Base-by-base conservation (phyloP, 306 rosid genomes). In the Trichosanthes cucumerina region DNA sequence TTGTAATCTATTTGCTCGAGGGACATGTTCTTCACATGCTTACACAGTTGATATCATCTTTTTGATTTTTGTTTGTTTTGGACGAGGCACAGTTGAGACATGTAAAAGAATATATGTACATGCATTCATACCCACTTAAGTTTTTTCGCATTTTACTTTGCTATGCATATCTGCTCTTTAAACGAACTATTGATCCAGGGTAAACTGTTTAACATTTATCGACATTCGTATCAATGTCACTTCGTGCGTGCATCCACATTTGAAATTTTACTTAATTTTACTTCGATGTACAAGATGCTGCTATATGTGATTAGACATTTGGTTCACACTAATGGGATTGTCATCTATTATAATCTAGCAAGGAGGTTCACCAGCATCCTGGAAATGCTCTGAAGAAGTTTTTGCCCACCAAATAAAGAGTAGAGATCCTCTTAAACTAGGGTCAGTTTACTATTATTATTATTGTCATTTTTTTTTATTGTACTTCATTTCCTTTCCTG, bases 361-460 rank as follows among this genome's bases (percentile, higher is more conserved):
- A 71, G 85, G 92, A 84, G 86, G 46, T 84, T 85, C 96, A 64
- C 98, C 97, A 5, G 98, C 98, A 68, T 89, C 97, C 75, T 95
- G 97, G 97, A 92, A 88, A 88, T 95, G 98, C 88, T 95, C 98
- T 7, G 96, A 92, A 84, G 97, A 95, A 69, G 91, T 92, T 82
- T 91, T 95, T 79, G 84, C 96, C 57, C 78, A 36, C 72, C 93
- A 95, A 79, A 95, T 95, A 57, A 92, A 82, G 88, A 90, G 80
- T 77, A 88, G 96, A 85, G 97, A 95, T 91, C 97, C 96, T 41
- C 96, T 95, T 46, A 95, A 95, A 81, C 66, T 90, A 79, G 98
- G 97, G 97, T 95, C 79, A 50, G 97, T 63, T 16, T 9, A 33
- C 31, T 62, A 63, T 63, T 31, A 33, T 57, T 49, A 15, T 44